phyloP scores from a whole-genome alignment of 495 filamentous ascomycete species.

The Pyrenula massariospora region DNA sequence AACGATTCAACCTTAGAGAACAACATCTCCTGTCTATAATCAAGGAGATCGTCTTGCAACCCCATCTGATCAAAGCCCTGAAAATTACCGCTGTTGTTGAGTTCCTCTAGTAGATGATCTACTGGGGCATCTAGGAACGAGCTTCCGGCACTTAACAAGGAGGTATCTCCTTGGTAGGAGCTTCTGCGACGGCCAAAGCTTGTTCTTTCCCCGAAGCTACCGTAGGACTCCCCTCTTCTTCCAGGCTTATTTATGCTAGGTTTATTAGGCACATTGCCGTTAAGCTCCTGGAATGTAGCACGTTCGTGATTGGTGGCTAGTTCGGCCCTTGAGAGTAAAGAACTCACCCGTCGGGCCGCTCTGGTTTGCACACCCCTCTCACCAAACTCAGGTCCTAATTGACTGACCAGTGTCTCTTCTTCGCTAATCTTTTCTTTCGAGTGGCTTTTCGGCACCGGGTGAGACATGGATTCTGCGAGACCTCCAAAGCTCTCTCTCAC shows the following conservation, averaged over 20 bases:
- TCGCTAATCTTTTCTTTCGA: constrained; percentile 32
- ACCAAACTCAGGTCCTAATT: constrained; percentile 69
- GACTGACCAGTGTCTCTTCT: constrained; percentile 53
- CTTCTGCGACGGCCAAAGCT: constrained; percentile 42
- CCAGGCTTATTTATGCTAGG: constrained; percentile 33
- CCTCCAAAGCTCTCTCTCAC: constrained; percentile 45
- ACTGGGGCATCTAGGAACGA: constrained; percentile 56
- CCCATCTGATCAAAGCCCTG: constrained; percentile 61
- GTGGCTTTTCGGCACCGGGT: constrained; percentile 18
- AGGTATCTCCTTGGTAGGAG: constrained; percentile 27
- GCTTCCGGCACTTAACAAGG: constrained; percentile 29
- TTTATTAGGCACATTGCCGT: constrained; percentile 33
- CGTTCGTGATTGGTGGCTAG: constrained; percentile 67
- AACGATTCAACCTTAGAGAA: constrained; percentile 52
- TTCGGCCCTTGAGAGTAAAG: constrained; percentile 81
- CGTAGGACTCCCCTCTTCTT: constrained; percentile 63
- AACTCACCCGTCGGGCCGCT: constrained; percentile 81
- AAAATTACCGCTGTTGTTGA: constrained; percentile 49
- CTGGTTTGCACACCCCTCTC: constrained; percentile 52
- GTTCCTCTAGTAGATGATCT: constrained; percentile 62
- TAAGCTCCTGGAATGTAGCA: constrained; percentile 59
- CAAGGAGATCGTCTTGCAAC: constrained; percentile 55
- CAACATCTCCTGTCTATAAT: constrained; percentile 61
- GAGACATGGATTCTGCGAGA: background rate
- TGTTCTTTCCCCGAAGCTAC: constrained; percentile 48